phyloP scores from a whole-genome alignment of 306 rosid species.

The Myrica gale region DNA sequence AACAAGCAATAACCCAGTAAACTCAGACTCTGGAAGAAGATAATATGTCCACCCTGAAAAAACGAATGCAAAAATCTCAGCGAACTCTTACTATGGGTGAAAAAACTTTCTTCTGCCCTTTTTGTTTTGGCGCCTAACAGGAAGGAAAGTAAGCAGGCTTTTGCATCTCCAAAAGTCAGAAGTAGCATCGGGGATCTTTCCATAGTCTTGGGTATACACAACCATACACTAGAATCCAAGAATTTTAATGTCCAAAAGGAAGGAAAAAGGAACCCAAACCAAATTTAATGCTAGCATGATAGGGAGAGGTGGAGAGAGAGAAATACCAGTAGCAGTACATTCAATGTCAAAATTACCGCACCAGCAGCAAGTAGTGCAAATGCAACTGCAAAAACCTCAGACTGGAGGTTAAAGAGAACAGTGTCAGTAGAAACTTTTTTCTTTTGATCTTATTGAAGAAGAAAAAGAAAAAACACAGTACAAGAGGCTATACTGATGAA shows the following conservation, averaged over 20 bases:
- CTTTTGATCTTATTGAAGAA: too few relatives aligned
- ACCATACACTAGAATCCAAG: background rate
- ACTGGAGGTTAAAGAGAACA: constrained; percentile 43
- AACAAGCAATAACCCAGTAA: constrained; percentile 94
- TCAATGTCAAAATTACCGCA: constrained; percentile 86
- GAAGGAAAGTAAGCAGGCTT: background rate
- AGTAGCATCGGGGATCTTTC: background rate
- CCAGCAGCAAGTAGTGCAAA: constrained; percentile 98
- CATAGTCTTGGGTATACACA: background rate
- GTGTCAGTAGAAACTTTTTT: constrained; percentile 26
- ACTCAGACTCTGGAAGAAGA: constrained; percentile 96
- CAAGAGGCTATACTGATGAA: too few relatives aligned
- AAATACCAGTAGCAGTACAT: constrained; percentile 94
- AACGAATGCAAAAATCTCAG: constrained; percentile 20
- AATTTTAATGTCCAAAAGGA: background rate
- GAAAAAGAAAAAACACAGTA: too few relatives aligned
- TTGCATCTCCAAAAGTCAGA: background rate
- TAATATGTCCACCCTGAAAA: constrained; percentile 92
- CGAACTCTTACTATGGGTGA: constrained; percentile 7
- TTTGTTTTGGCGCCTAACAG: background rate
- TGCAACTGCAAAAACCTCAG: constrained; percentile 97
- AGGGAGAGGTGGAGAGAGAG: constrained; percentile 31
- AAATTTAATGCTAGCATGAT: constrained; percentile 2
- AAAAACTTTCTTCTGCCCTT: background rate
- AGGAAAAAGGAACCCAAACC: constrained; percentile 9